These are phyloP conservation scores for Ascomycota sp. DNA, from an alignment of 2,329 filamentous ascomycete genomes.

Conservation along the genomic window DNA sequence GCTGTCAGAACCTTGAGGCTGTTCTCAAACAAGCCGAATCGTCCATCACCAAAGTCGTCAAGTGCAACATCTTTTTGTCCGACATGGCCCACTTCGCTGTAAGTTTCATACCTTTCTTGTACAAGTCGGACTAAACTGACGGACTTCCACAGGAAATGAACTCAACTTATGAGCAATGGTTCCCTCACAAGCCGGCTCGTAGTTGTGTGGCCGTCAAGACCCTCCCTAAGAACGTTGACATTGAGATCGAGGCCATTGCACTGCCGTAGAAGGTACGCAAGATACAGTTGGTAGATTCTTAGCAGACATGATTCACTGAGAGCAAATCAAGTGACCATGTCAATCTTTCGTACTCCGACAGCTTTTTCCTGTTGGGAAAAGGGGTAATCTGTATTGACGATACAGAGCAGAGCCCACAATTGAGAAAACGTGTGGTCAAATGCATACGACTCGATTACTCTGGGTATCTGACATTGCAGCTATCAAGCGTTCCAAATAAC, in stretches of 20 bases:
- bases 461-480: neutral
- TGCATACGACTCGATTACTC: neutral
- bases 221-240: conserved; percentile 65
- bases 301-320: neutral
- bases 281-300: neutral
- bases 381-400: no score
- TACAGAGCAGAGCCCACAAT: no score
- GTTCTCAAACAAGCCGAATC: conserved; percentile 71
- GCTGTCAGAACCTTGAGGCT: conserved; percentile 60
- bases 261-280: conserved; percentile 25
- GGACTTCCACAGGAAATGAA: conserved; percentile 45
- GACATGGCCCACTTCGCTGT: conserved; percentile 76
- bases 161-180: conserved; percentile 65
- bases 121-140: neutral
- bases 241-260: conserved; percentile 83
- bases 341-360: no score
- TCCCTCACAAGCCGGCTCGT: conserved; percentile 65
- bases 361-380: no score
- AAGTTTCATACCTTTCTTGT: conserved; percentile 7
- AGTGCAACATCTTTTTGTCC: conserved; percentile 78
- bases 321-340: no score
- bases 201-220: conserved; percentile 82
- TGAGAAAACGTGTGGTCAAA: neutral
- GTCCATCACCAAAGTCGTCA: conserved; percentile 61
- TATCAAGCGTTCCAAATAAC: conserved; percentile 52